phyloP scores from a whole-genome alignment of 2,329 filamentous ascomycete species.

The Aureobasidium sp. region DNA sequence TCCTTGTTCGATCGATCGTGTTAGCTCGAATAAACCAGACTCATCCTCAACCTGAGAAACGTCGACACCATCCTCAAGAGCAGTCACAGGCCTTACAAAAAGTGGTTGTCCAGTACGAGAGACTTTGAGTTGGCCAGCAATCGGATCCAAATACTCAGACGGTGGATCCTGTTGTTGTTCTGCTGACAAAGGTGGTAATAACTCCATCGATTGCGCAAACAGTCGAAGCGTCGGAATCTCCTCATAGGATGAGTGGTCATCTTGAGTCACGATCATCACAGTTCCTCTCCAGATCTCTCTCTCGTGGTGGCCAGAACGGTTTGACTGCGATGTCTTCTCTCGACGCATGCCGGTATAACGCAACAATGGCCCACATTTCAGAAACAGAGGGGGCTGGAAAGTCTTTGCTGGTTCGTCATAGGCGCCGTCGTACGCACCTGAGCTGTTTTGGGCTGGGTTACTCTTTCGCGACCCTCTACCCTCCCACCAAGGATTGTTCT shows the following conservation, averaged over 20 bases:
- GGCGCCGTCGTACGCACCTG: slow-evolving; percentile 46
- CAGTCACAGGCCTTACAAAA: slow-evolving; percentile 83
- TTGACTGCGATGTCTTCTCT: slow-evolving; percentile 38
- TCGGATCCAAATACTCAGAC: slow-evolving; percentile 79
- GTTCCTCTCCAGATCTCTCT: slow-evolving; percentile 87
- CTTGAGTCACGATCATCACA: slow-evolving; percentile 90
- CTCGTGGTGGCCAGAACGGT: slow-evolving; percentile 37
- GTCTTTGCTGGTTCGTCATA: slow-evolving; percentile 60
- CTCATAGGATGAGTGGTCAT: slow-evolving; percentile 76
- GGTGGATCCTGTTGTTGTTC: slow-evolving; percentile 55
- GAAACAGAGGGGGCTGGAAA: slow-evolving; percentile 76
- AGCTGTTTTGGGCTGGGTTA: background rate
- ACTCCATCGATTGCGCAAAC: slow-evolving; percentile 78
- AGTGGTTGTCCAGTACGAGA: slow-evolving; percentile 78
- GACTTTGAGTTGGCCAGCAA: slow-evolving; percentile 79
- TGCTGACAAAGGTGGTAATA: slow-evolving; percentile 71
- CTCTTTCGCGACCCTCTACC: slow-evolving; percentile 23
- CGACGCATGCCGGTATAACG: slow-evolving; percentile 78
- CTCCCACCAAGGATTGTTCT: slow-evolving; percentile 67
- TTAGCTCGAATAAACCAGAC: slow-evolving; percentile 68
- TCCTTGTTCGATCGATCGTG: slow-evolving; percentile 26
- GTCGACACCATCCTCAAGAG: slow-evolving; percentile 70
- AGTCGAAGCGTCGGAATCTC: slow-evolving; percentile 69
- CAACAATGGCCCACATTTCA: slow-evolving; percentile 85
- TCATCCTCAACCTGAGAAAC: slow-evolving; percentile 74